Percentiles rank a stretch among this genome's conserved stretches.
phyloP scores from a whole-genome alignment of 129 eudicot genomes.

The Ambrosia artemisiifolia region DNA sequence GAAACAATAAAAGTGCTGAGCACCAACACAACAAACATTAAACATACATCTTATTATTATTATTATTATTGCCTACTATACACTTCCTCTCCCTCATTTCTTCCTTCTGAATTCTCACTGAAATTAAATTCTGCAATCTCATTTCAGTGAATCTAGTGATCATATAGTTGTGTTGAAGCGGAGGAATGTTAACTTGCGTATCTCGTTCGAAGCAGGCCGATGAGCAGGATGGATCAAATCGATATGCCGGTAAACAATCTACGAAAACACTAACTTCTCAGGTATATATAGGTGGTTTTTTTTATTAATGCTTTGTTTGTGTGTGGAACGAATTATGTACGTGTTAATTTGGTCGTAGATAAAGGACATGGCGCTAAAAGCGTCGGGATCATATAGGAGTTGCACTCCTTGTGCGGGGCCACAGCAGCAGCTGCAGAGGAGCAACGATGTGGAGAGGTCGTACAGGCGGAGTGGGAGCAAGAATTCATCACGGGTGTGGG shows the following conservation, averaged over 20 bases:
- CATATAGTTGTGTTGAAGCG: background rate
- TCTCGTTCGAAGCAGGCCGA: constrained; percentile 34
- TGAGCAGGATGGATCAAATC: constrained; percentile 23
- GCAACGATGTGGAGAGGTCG: too few species aligned
- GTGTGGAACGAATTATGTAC: background rate
- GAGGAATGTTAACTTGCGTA: constrained; percentile 38
- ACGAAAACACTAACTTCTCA: constrained; percentile 44
- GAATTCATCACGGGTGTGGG: constrained; percentile 64
- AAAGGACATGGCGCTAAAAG: constrained; percentile 86
- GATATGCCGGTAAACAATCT: constrained; percentile 36
- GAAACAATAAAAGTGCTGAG: constrained; percentile 25
- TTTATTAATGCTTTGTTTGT: background rate
- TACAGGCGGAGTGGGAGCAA: constrained; percentile 60
- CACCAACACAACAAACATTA: constrained; percentile 32
- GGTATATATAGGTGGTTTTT: constrained; percentile 13
- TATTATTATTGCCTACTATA: constrained; percentile 10
- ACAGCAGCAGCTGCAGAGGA: constrained; percentile 21
- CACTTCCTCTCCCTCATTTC: constrained; percentile 9
- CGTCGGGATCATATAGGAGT: constrained; percentile 73
- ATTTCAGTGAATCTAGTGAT: background rate
- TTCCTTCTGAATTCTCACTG: background rate
- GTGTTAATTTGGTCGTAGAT: constrained; percentile 33
- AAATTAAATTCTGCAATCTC: too few species aligned
- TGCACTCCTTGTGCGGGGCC: constrained; percentile 55
- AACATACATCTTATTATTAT: background rate